Base-by-base conservation (phyloP, 225 moss, liverwort and hornwort species). In the Polytrichum formosum region DNA sequence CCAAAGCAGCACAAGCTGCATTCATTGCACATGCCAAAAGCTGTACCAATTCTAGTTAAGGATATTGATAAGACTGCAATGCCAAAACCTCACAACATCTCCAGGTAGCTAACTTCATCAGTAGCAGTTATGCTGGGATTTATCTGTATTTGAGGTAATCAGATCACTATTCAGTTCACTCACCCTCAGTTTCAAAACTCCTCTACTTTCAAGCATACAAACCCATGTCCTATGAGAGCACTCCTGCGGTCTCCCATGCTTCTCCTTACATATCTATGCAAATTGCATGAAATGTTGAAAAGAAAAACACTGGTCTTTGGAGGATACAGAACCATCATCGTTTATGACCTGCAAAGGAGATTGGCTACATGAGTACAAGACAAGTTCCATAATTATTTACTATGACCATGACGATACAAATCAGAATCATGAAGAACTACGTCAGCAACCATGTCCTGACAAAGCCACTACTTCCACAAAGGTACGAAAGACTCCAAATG, bases 281-380 rank as follows among this genome's bases (percentile, higher is more conserved):
- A 67, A 37, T 67, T 21, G 54, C 54, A 55, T 70, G 19, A 27
- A 19, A 71, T 63, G 37, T 53, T 9, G 33, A 2, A 73, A 81
- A 74, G 28, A 58, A 10, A 17, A 20, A 21, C 60, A 62, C 55
- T 63, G 26, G 46, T 30, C 28, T 72, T 53, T 59, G 61, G 67
- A 90, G 89, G 96, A 97, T 97, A 97, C 96, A 73, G 96, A 88
- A 86, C 96, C 96, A 86, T 93, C 94, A 77, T 97, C 93, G 63
- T 77, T 92, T 70, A 94, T 83, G 77, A 97, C 96, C 96, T 97
- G 92, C 85, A 86, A 74, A 53, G 23, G 7, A 26, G 70, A 29
- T 18, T 29, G 23, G 28, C 5, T 27, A 26, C 16, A 26, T 64
- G 64, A 18, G 20, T 28, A 17, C 28, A 28, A 6, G 26, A 25